A percentile compares a stretch with the other conserved stretches of the same genome.
phyloP scores from a whole-genome alignment of 257 asterid species.

The Ehretia macrophylla region DNA sequence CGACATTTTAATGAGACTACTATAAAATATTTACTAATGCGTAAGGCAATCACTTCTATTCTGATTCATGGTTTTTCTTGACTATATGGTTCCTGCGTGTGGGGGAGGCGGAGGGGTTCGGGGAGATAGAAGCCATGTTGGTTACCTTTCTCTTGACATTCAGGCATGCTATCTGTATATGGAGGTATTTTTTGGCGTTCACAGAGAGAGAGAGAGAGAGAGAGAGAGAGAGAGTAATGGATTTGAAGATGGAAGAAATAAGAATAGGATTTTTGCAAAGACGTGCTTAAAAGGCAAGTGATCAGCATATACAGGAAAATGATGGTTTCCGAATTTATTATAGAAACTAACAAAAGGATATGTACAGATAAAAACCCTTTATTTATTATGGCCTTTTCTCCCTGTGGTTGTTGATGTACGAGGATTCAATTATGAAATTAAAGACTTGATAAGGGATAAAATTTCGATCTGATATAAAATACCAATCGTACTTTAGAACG shows the following conservation, averaged over 20 bases:
- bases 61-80: neutral
- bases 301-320: constrained; percentile 29
- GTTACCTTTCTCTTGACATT: constrained; percentile 88
- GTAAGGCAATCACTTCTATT: neutral
- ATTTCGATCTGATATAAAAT: too few relatives aligned
- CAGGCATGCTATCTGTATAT: constrained; percentile 58
- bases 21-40: too few relatives aligned
- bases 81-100: neutral
- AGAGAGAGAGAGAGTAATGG: constrained; percentile 8
- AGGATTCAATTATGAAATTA: too few relatives aligned
- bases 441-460: too few relatives aligned
- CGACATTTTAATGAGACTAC: neutral
- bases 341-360: too few relatives aligned
- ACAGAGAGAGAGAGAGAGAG: constrained; percentile 26
- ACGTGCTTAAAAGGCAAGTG: constrained; percentile 86
- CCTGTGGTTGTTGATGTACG: too few relatives aligned
- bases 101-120: neutral
- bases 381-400: too few relatives aligned
- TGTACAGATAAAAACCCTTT: too few relatives aligned
- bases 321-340: constrained; percentile 24
- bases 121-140: neutral
- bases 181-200: too few relatives aligned
- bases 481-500: too few relatives aligned
- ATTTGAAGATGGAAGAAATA: neutral
- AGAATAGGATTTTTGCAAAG: constrained; percentile 18